These are phyloP conservation scores for Ophiosphaerella narmari DNA, from an alignment of 2,329 filamentous ascomycete species.

Conservation along the genomic window DNA sequence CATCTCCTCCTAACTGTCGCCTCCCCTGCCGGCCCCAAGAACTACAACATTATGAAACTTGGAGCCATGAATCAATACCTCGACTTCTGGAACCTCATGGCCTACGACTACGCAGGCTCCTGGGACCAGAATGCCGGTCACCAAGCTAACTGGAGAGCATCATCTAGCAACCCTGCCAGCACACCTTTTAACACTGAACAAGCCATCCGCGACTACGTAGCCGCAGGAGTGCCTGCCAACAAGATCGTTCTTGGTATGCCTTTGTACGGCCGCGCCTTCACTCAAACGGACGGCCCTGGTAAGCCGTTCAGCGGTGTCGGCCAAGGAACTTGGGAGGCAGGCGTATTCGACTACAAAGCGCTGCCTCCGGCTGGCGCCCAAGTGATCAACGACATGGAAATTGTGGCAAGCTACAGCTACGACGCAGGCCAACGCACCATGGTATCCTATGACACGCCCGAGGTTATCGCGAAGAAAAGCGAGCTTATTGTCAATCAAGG, in stretches of 20 bases:
- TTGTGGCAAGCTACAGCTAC: constrained; percentile 40
- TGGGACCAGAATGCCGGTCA: constrained; percentile 43
- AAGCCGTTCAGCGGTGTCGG: constrained; percentile 37
- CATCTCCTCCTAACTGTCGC: constrained; percentile 55
- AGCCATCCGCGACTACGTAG: constrained; percentile 38
- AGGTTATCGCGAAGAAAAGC: constrained; percentile 35
- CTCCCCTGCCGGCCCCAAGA: constrained; percentile 49
- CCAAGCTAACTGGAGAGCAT: constrained; percentile 37
- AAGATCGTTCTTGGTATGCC: constrained; percentile 47
- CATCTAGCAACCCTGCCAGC: constrained; percentile 28
- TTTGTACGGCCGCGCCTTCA: constrained; percentile 43
- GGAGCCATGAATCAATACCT: constrained; percentile 53
- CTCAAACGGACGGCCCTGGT: constrained; percentile 42
- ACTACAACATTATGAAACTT: constrained; percentile 52
- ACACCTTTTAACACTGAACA: constrained; percentile 43
- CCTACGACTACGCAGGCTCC: constrained; percentile 70
- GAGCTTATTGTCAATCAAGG: constrained; percentile 29
- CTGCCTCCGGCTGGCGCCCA: constrained; percentile 33
- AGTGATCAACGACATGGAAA: constrained; percentile 23
- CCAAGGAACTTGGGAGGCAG: constrained; percentile 41
- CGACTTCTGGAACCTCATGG: constrained; percentile 71
- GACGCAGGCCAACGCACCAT: constrained; percentile 28
- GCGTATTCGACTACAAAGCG: constrained; percentile 45
- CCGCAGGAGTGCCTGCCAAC: constrained; percentile 34
- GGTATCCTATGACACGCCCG: constrained; percentile 43